phyloP scores from a whole-genome alignment of 768 basidiomycete genomes.

The Crepidotus variabilis region DNA sequence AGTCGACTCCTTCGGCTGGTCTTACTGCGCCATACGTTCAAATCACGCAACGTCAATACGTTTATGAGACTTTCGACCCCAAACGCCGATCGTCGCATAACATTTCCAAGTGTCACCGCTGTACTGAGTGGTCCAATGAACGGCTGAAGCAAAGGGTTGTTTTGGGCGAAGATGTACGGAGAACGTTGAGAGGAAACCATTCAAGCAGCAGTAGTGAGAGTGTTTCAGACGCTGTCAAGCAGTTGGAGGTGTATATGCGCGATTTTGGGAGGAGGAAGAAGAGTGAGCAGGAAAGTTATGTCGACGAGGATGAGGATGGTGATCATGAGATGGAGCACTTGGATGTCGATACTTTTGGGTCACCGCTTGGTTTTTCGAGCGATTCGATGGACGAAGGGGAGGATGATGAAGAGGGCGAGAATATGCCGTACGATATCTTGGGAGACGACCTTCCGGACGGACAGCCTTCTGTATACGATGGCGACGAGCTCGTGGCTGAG shows the following conservation, averaged over 20 bases:
- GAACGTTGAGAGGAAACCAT: neutral
- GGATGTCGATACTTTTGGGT: neutral
- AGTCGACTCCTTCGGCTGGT: no score
- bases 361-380: neutral
- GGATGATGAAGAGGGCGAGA: neutral
- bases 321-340: slow-evolving; percentile 13
- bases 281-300: slow-evolving; percentile 8
- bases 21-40: neutral
- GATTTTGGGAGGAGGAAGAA: slow-evolving; percentile 16
- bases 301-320: slow-evolving; percentile 23
- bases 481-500: neutral
- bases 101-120: slow-evolving; percentile 7
- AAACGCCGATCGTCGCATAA: slow-evolving; percentile 39
- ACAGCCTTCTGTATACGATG: slow-evolving; percentile 9
- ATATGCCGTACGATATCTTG: neutral
- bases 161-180: slow-evolving; percentile 1
- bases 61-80: slow-evolving; percentile 40
- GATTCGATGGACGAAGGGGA: neutral
- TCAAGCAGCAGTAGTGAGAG: slow-evolving; percentile 7
- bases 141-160: slow-evolving; percentile 11
- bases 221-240: slow-evolving; percentile 5
- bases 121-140: slow-evolving; percentile 16
- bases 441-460: slow-evolving; percentile 9
- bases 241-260: slow-evolving; percentile 14
- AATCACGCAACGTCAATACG: slow-evolving; percentile 5